These are phyloP conservation scores for Thymus mandschuricus DNA, from an alignment of 257 asterid genomes.

Conservation along the genomic window DNA sequence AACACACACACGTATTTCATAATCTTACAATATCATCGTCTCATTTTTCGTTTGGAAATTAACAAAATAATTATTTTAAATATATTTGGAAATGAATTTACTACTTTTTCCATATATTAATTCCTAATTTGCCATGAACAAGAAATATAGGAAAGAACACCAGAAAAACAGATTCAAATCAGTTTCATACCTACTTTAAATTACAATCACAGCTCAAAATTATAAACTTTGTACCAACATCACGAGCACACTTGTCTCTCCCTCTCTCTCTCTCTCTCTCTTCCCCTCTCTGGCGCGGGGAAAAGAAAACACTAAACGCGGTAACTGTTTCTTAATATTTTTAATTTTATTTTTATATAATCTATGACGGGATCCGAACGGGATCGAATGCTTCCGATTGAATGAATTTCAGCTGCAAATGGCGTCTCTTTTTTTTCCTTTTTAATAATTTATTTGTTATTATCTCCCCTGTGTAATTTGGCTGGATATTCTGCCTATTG, in stretches of 20 bases:
- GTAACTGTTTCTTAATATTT: neutral
- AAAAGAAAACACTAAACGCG: neutral
- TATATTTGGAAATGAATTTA: too few species aligned
- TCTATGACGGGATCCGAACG: neutral
- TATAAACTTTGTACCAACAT: slow-evolving; percentile 13
- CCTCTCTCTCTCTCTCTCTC: neutral
- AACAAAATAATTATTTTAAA: too few species aligned
- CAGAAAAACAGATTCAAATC: slow-evolving; percentile 12
- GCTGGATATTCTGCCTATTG: neutral
- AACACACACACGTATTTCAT: too few species aligned
- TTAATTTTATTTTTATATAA: neutral
- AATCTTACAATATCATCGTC: too few species aligned
- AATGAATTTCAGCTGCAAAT: neutral
- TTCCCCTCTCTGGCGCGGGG: slow-evolving; percentile 14
- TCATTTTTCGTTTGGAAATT: too few species aligned
- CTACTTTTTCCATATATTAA: too few species aligned
- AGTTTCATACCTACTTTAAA: neutral
- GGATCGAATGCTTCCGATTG: slow-evolving; percentile 5
- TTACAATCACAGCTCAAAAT: slow-evolving; percentile 18
- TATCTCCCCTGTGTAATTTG: neutral
- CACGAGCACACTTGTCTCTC: slow-evolving; percentile 3
- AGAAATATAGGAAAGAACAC: neutral
- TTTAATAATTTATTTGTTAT: neutral
- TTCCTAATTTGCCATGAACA: neutral
- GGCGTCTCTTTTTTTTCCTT: neutral